A percentile compares a stretch with the other conserved stretches of the same genome.
Evolutionary conservation across 2,329 filamentous ascomycete genomes (phyloP).

Genomic region (Aureobasidium musti): DNA sequence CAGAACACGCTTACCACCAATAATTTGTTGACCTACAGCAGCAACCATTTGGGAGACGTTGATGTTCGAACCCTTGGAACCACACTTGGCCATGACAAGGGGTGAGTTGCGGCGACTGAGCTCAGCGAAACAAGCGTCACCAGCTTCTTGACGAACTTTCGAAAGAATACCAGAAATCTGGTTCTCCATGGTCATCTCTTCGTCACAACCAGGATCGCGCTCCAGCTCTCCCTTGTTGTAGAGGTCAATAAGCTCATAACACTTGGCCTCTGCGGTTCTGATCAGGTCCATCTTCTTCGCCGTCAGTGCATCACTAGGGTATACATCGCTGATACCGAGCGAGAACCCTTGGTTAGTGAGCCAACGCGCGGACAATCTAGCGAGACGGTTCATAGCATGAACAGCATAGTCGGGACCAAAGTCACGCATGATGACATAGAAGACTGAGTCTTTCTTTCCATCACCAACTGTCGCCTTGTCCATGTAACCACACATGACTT

Average conservation of each 20-base stretch:
- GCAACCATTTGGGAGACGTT: slow-evolving; percentile 99
- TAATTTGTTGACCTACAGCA: slow-evolving; percentile 96
- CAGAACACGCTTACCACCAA: slow-evolving; percentile 85
- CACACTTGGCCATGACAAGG: slow-evolving; percentile 94
- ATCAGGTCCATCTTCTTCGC: slow-evolving; percentile 75
- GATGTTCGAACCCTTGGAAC: slow-evolving; percentile 94
- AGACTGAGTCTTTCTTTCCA: slow-evolving; percentile 96
- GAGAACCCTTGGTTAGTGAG: slow-evolving; percentile 92
- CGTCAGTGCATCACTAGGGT: slow-evolving; percentile 71
- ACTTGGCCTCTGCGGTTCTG: slow-evolving; percentile 73
- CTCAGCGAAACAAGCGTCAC: slow-evolving; percentile 85
- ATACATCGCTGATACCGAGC: slow-evolving; percentile 93
- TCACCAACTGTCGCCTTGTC: slow-evolving; percentile 97
- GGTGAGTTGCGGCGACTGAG: slow-evolving; percentile 90
- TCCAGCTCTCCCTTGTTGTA: slow-evolving; percentile 80
- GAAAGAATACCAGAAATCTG: slow-evolving; percentile 87
- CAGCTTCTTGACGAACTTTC: slow-evolving; percentile 86
- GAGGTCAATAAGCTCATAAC: slow-evolving; percentile 77
- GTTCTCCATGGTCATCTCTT: slow-evolving; percentile 90
- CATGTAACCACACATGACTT: slow-evolving; percentile 97
- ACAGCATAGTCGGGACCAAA: slow-evolving; percentile 89
- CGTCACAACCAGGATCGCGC: slow-evolving; percentile 84
- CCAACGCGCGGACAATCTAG: slow-evolving; percentile 84
- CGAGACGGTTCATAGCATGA: slow-evolving; percentile 88
- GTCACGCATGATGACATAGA: slow-evolving; percentile 94